Base-by-base conservation (phyloP, 768 basidiomycete genomes). In the Auriscalpium vulgare region DNA sequence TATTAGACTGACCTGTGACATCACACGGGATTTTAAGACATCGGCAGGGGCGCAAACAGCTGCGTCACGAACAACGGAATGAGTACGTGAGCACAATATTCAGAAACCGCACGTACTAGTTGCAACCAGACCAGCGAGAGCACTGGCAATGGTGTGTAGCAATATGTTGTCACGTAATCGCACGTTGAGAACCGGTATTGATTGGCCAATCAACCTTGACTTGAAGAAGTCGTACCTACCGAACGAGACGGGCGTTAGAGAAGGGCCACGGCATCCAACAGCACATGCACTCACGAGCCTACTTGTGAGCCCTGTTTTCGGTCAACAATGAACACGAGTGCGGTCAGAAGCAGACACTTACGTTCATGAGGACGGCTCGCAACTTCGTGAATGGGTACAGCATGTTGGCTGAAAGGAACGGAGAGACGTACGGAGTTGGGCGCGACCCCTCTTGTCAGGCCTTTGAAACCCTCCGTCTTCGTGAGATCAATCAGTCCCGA, bases 41-140 rank as follows among this genome's bases (percentile, higher is more conserved):
- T 91, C 88, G 3, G 80, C 85, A 13, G 88, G 88, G 19, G 88
- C 85, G 57, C 85, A 88, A 11, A 90, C 80, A 50, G 88, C 88
- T 91, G 58, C 36, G 40, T 48, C n/a, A 10, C n/a, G 17, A 51
- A 47, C 37, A 38, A 4, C 47, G 55, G 54, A 21, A 51, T 62
- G 56, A 44, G 8, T 38, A 44, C 17, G 53, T n/a, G 35, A 17
- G 17, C 53, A 14, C 11, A 19, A 9, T 37, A n/a, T 14, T 57
- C 16, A 21, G 37, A 36, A 48, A 19, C 6, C 45, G 11, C 47
- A 73, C 82, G 37, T 56, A 91, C 88, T 89, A 13, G 88, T 91
- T 44, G 87, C 88, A 59, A 89, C 77, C 34, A 85, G 82, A 23
- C 87, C 88, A 14, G 88, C 86, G 8, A 84, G 69, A 59, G 79